Base-by-base conservation (phyloP, 768 basidiomycete species). In the Amanita phalloides region DNA sequence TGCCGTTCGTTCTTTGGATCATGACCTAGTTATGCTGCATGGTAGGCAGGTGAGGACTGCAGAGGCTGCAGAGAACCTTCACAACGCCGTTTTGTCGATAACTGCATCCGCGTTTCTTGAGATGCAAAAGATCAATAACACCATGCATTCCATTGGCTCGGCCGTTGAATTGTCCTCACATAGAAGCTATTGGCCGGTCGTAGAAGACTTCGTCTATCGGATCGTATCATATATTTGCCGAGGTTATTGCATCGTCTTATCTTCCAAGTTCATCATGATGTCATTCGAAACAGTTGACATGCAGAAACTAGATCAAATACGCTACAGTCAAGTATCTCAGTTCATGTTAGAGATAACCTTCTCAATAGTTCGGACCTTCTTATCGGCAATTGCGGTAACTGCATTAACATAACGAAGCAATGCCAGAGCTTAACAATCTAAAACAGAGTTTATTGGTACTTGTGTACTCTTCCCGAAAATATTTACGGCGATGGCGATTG, bases 121-220 rank as follows among this genome's bases (percentile, higher is more conserved):
- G 55, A 61, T 82, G 35, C 64, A 69, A 49, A 69, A 67, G 52
- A 72, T 82, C 49, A 77, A 75, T 45, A 67, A 61, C 17, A 74
- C 79, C 20, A 68, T 72, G 3, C 56, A 54, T 13, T 58, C 63
- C 6, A 56, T 75, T 20, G 63, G 63, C 33, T 61, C 65, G 44
- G 61, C 61, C 5, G 54, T 76, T 13, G 38, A 20, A 1, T 43
- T 23, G 4, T 39, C 54, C 49, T 45, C 58, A 51, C 41, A 54
- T 25, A 43, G 33, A 26, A 49, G 39, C 33, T 44, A 51, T 14
- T 25, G 42, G 42, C 53, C 53, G 10, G 13, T 55, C 17, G 32
- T 57, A 55, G 55, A 56, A 48, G 45, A 26, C 6, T 14, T 56
- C 47, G 41, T 13, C 50, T 21, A 55, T 55, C 25, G 54, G 38